Evolutionary conservation across 1,139 yeast genomes (phyloP).

Genomic region (Taphrina pruni): DNA sequence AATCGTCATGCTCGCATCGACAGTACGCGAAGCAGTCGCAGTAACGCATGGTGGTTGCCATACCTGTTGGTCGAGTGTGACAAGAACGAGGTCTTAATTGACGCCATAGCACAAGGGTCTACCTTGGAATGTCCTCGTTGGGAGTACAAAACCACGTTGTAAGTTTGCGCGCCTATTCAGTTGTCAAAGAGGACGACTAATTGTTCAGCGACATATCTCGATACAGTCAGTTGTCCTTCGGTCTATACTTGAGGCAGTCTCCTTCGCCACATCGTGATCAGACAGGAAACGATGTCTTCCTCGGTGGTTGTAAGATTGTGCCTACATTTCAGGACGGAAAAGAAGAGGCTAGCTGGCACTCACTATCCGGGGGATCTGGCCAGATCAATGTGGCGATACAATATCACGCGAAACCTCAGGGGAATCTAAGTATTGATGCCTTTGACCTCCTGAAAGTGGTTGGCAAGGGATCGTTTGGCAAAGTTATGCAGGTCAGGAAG

Average conservation of each 20-base stretch:
- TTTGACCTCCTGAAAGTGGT: constrained; percentile 91
- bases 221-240: constrained; percentile 38
- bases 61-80: constrained; percentile 57
- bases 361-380: constrained; percentile 54
- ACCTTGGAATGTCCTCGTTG: constrained; percentile 66
- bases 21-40: constrained; percentile 32
- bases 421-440: constrained; percentile 82
- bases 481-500: constrained; percentile 97
- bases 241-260: constrained; percentile 41
- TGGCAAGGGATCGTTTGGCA: constrained; percentile 97
- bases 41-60: constrained; percentile 46
- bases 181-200: constrained; percentile 55
- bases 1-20: constrained; percentile 43
- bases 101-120: constrained; percentile 55
- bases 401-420: constrained; percentile 73
- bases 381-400: constrained; percentile 68
- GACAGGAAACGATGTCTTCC: constrained; percentile 50
- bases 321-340: constrained; percentile 47
- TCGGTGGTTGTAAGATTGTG: constrained; percentile 52
- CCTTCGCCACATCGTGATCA: constrained; percentile 32
- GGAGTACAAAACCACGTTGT: constrained; percentile 89
- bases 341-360: constrained; percentile 49
- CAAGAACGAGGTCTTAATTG: constrained; percentile 77
- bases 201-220: constrained; percentile 53
- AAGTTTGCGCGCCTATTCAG: constrained; percentile 60